Conservation (phyloP, 2,329 filamentous ascomycete genomes). For the Apiospora saccharicola region DNA sequence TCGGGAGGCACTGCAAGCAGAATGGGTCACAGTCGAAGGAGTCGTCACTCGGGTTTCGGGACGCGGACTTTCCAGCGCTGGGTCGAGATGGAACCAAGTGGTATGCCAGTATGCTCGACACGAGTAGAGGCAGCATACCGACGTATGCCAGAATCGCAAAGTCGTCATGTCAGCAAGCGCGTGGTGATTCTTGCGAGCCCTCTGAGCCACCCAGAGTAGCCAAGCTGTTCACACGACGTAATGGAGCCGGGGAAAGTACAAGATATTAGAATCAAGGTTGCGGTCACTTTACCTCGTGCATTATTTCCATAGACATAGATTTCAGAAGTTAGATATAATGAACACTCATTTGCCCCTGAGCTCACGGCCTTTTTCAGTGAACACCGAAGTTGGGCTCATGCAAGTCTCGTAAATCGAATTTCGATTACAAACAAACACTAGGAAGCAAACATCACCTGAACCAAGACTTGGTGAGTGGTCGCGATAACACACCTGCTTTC, state of each 20-base stretch:
- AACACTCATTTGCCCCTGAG: accelerated
- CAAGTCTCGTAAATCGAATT: too few relatives aligned
- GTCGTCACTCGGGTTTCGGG: neutral
- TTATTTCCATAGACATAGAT: neutral
- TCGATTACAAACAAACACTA: neutral
- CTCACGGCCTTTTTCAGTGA: neutral
- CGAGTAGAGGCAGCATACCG: neutral
- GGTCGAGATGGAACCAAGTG: neutral
- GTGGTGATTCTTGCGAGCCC: neutral
- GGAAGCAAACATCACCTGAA: neutral
- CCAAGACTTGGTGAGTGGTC: too few relatives aligned
- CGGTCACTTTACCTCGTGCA: accelerated
- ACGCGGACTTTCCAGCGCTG: neutral
- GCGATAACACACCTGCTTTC: too few relatives aligned
- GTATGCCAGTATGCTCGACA: neutral
- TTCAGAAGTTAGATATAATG: neutral
- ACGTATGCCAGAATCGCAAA: neutral
- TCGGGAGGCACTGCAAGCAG: neutral
- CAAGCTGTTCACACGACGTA: neutral
- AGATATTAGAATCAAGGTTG: neutral
- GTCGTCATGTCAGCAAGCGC: neutral
- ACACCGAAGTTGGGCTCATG: too few relatives aligned
- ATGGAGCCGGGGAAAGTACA: neutral
- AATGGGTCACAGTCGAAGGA: neutral
- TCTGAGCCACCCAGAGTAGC: neutral